Evolutionary conservation across 2,329 filamentous ascomycete genomes (phyloP).

Genomic region (Botrytis cinerea): DNA sequence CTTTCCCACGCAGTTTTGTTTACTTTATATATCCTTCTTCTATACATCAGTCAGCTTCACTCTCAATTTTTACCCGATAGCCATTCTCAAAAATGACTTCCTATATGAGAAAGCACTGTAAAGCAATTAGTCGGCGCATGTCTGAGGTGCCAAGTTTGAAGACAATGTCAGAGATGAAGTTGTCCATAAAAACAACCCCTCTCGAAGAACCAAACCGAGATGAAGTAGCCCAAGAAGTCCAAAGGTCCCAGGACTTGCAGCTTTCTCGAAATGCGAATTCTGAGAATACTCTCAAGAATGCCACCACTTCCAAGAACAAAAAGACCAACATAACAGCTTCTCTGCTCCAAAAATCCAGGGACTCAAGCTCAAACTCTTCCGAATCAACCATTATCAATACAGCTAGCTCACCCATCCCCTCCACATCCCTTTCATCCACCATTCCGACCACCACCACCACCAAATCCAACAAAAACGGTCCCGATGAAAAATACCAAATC

Average conservation of each 20-base stretch:
- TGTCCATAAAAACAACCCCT: background rate
- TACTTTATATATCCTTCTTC: background rate
- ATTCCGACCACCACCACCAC: background rate
- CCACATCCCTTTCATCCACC: background rate
- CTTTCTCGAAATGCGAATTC: background rate
- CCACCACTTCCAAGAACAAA: background rate
- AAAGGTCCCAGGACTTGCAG: background rate
- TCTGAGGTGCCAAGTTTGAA: background rate
- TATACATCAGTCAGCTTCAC: no score
- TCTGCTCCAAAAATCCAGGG: background rate
- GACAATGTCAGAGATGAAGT: background rate
- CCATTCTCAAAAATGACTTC: background rate
- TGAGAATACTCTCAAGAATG: background rate
- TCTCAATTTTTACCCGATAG: background rate
- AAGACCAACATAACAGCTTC: background rate
- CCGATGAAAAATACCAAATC: conserved; percentile 34
- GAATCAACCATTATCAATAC: background rate
- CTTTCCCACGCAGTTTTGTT: background rate
- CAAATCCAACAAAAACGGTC: conserved; percentile 30
- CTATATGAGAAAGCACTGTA: background rate
- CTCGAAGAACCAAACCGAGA: background rate
- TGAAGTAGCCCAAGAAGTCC: background rate
- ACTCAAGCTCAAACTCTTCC: background rate
- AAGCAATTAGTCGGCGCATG: background rate
- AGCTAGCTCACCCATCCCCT: background rate